Evolutionary conservation across 495 filamentous ascomycete genomes (phyloP).

Genomic region (Penicillium daleae): DNA sequence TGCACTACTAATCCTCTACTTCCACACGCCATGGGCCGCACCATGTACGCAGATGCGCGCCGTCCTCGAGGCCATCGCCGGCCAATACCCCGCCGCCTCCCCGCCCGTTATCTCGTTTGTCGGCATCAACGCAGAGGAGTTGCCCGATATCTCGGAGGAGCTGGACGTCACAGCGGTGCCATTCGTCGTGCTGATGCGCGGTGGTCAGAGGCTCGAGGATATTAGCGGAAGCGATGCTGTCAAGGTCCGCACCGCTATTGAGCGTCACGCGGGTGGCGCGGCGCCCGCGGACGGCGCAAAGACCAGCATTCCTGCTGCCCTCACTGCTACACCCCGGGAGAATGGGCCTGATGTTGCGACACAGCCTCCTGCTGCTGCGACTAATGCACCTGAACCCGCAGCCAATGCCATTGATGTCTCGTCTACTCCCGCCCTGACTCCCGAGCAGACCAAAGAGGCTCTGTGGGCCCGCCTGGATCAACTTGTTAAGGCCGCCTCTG

Average conservation of each 20-base stretch:
- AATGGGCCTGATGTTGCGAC: constrained; percentile 41
- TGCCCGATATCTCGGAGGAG: constrained; percentile 81
- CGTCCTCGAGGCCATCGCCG: constrained; percentile 82
- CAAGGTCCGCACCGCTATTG: constrained; percentile 79
- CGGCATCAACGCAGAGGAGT: constrained; percentile 84
- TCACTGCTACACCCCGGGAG: constrained; percentile 50
- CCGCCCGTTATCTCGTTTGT: constrained; percentile 78
- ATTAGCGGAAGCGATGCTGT: constrained; percentile 87
- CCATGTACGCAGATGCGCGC: constrained; percentile 91
- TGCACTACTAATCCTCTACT: constrained; percentile 81
- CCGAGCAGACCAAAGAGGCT: constrained; percentile 72
- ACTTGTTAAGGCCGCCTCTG: constrained; percentile 89
- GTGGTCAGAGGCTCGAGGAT: constrained; percentile 71
- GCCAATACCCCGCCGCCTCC: constrained; percentile 69
- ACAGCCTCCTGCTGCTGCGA: constrained; percentile 47
- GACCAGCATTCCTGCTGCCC: constrained; percentile 54
- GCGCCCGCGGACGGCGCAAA: constrained; percentile 35
- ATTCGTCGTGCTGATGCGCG: constrained; percentile 79
- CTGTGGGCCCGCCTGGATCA: constrained; percentile 74
- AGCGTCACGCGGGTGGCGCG: constrained; percentile 65
- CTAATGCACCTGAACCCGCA: constrained; percentile 45
- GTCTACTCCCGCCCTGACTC: constrained; percentile 39
- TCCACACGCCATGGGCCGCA: constrained; percentile 96
- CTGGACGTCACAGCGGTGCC: constrained; percentile 96
- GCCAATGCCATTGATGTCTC: constrained; percentile 36